phyloP scores from a whole-genome alignment of 805 yeast genomes.

The Ogataea thermomethanolica region DNA sequence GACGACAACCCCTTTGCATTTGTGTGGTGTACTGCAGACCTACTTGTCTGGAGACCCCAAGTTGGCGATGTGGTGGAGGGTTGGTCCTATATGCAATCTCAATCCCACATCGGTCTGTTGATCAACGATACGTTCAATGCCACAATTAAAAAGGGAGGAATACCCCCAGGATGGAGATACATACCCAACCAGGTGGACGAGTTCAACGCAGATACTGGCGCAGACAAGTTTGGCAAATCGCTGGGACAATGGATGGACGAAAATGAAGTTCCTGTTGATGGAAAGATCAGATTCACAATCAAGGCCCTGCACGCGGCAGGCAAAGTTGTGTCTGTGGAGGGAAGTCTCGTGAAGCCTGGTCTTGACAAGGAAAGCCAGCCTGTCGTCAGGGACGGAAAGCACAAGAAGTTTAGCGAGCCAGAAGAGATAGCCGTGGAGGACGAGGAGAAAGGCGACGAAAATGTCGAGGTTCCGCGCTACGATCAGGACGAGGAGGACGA shows the following conservation, averaged over 20 bases:
- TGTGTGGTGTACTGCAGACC: constrained; percentile 79
- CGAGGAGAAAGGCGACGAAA: constrained; percentile 15
- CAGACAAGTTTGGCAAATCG: constrained; percentile 35
- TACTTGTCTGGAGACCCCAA: constrained; percentile 86
- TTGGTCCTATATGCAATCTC: constrained; percentile 84
- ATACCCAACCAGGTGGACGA: constrained; percentile 76
- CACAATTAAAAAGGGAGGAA: constrained; percentile 75
- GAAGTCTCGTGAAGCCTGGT: constrained; percentile 69
- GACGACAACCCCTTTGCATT: constrained; percentile 85
- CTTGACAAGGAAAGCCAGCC: constrained; percentile 53
- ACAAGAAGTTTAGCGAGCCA: constrained; percentile 37
- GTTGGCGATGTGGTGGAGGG: constrained; percentile 89
- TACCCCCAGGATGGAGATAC: constrained; percentile 86
- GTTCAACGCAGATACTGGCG: constrained; percentile 21
- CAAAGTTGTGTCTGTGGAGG: constrained; percentile 80
- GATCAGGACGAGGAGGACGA: constrained; percentile 21
- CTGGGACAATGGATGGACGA: constrained; percentile 89
- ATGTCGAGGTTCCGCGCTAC: constrained; percentile 26
- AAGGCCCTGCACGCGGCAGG: constrained; percentile 74
- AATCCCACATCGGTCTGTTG: constrained; percentile 88
- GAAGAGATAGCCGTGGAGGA: constrained; percentile 21
- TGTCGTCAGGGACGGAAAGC: constrained; percentile 36
- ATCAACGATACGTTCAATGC: constrained; percentile 95
- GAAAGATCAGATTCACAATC: constrained; percentile 73
- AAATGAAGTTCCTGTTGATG: constrained; percentile 71